These are phyloP conservation scores for Phaeotremella fagi DNA, from an alignment of 768 basidiomycete genomes.

Conservation along the genomic window DNA sequence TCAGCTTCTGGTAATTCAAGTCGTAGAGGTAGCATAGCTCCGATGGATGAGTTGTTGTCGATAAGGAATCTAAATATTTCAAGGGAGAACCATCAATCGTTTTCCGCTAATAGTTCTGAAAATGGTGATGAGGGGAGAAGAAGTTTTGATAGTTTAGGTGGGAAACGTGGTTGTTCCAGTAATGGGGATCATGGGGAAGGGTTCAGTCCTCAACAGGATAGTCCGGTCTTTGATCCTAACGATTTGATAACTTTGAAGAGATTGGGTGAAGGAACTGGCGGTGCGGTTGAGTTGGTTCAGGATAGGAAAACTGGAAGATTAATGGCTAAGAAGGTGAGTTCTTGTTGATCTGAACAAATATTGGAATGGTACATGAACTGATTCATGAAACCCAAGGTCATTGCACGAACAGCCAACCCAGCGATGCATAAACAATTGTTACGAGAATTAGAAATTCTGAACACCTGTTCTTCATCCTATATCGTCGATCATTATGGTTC, in stretches of 20 bases:
- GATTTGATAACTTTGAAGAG: constrained; percentile 36
- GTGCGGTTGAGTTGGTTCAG: constrained; percentile 46
- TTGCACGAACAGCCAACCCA: constrained; percentile 48
- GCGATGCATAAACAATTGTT: constrained; percentile 49
- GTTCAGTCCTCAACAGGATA: constrained; percentile 5
- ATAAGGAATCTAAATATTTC: constrained; percentile 13
- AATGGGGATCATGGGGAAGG: neutral
- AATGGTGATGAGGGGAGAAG: constrained; percentile 19
- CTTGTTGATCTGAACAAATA: neutral
- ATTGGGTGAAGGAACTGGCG: constrained; percentile 49
- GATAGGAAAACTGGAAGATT: constrained; percentile 39
- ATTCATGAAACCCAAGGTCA: too few species aligned
- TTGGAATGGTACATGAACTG: neutral
- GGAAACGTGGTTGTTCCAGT: neutral
- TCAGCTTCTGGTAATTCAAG: neutral
- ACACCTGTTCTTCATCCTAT: constrained; percentile 46
- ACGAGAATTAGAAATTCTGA: constrained; percentile 48
- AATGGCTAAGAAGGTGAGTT: constrained; percentile 49
- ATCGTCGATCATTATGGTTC: constrained; percentile 50
- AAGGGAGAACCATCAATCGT: neutral
- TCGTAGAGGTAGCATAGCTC: neutral
- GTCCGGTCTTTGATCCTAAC: constrained; percentile 26
- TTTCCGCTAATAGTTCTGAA: neutral
- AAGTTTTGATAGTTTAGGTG: constrained; percentile 8
- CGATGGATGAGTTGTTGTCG: neutral